Evolutionary conservation across 805 yeast genomes (phyloP), one percentile per base, ranked within the genome.

Genomic region (Candida pini): DNA sequence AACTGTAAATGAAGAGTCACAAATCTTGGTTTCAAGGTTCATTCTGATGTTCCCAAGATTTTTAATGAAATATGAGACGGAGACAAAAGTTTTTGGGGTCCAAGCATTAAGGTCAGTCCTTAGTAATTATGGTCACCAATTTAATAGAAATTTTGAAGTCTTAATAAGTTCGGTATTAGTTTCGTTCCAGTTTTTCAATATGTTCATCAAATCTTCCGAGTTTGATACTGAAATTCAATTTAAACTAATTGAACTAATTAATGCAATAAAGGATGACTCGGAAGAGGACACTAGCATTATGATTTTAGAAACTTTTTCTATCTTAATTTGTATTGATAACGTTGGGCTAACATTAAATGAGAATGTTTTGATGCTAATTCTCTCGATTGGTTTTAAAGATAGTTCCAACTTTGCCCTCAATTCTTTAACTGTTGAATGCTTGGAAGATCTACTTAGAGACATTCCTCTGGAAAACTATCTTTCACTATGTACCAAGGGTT

Each of bases 211-310:
- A 15, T 33, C 49, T 6, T 29, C 42, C 7, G 33, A 48, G 25
- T 51, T 61, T 40, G 45, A 38, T 28, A 10, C 18, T 7, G 49
- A 45, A 2, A 50, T 54, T 25, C 66, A 62, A 35, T 27, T 30
- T 12, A 35, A 39, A 12, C 36, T 62, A 18, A 37, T 73, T 24
- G 30, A 44, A 1, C 42, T 74, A 0, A 66, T 78, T 9, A 49
- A 54, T 3, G 54, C 68, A 2, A 55, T 90, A 8, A 51, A 71
- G 3, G 71, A 68, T 2, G 81, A 75, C 1, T 73, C 92, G 0
- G 83, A 78, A 29, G 96, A 86, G 30, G 97, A 89, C 48, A 73
- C 95, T 0, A 76, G 83, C 23, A 73, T 88, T 1, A 67, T 82
- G 30, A 57, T 89, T 27, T 68, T 84, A 9, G 96, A 88, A 52